Evolutionary conservation across 2,329 filamentous ascomycete species (phyloP), one percentile per base, ranked within the genome.

Genomic region (Albifimbria verrucaria): DNA sequence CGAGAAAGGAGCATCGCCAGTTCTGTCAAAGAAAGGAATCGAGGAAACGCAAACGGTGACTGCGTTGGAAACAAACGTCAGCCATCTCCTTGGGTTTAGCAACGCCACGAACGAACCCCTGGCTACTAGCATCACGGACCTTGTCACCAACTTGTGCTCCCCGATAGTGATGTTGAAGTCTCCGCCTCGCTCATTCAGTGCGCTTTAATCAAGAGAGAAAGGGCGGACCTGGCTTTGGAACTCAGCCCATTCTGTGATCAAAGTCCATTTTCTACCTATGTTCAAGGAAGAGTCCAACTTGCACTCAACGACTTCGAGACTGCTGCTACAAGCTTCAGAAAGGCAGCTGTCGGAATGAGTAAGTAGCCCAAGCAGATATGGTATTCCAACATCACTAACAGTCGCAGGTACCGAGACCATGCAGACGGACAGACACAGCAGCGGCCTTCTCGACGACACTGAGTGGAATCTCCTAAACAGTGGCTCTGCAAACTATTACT

Each of bases 311-410:
- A 96, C 64, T 86, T 86, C 66, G 81, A 83, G 53, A 78, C 83
- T 39, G 93, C 94, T 51, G 83, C 90, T 24, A 75, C 82, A 24
- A 83, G 85, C 64, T 97, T 99, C 71, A 86, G 86, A 60, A 93
- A 88, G 66, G 90, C 92, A 55, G 90, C 91, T 20, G 88, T 90
- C 62, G 87, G 88, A 52, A 83, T 96, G 69, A 87, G 90, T 92
- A 81, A 76, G 87, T 79, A n/a, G 1, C 23, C 12, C 20, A 11
- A 9, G 23, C 3, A 9, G 6, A 11, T 10, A 15, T 55, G 47
- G 10, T 4, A 21, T 21, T 12, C n/a, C 4, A 6, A 44, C 17
- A 22, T 52, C 51, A 52, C 70, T 73, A 61, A 72, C 56, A 25
- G 22, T 24, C 18, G 41, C 52, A 82, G 78, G 78, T 57, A 70